Conservation (phyloP, 768 basidiomycete species). For the Mrakia frigida region DNA sequence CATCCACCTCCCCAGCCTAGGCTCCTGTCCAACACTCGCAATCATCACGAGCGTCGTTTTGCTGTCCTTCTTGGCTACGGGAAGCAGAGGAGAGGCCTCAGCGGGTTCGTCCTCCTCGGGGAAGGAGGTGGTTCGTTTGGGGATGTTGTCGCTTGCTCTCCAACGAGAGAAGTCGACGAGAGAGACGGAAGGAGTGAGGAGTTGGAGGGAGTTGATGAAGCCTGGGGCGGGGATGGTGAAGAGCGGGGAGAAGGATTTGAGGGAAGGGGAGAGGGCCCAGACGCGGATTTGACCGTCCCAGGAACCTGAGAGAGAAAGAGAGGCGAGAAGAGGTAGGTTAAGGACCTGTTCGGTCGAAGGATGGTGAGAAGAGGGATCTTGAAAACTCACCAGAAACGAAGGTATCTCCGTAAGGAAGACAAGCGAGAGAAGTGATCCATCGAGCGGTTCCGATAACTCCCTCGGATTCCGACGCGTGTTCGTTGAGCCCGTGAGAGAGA, state of each 20-base stretch:
- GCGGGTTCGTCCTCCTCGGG: slow-evolving; percentile 28
- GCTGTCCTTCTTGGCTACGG: slow-evolving; percentile 17
- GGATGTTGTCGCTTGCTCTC: slow-evolving; percentile 36
- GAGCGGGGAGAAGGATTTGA: slow-evolving; percentile 65
- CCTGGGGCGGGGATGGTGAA: slow-evolving; percentile 65
- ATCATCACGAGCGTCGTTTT: slow-evolving; percentile 55
- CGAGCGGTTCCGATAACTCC: slow-evolving; percentile 70
- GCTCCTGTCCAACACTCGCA: slow-evolving; percentile 80
- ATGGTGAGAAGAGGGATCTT: not conserved
- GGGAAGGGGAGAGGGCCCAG: slow-evolving; percentile 78
- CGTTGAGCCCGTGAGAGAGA: slow-evolving; percentile 79
- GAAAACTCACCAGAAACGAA: slow-evolving; percentile 71
- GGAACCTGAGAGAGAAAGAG: slow-evolving; percentile 57
- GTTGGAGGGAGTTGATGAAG: slow-evolving; percentile 83
- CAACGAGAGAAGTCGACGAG: slow-evolving; percentile 51
- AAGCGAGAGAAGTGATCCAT: slow-evolving; percentile 83
- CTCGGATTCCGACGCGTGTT: slow-evolving; percentile 64
- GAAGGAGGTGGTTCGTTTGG: slow-evolving; percentile 35
- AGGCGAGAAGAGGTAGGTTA: not conserved
- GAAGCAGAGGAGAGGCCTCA: slow-evolving; percentile 35
- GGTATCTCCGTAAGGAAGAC: slow-evolving; percentile 79
- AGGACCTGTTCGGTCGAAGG: not conserved
- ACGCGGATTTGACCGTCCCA: slow-evolving; percentile 86
- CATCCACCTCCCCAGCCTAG: slow-evolving; percentile 83
- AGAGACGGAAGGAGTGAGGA: slow-evolving; percentile 55